These are phyloP conservation scores for Thraustotheca clavata DNA, from an alignment of 352 stramenopile genomes.

Conservation along the genomic window DNA sequence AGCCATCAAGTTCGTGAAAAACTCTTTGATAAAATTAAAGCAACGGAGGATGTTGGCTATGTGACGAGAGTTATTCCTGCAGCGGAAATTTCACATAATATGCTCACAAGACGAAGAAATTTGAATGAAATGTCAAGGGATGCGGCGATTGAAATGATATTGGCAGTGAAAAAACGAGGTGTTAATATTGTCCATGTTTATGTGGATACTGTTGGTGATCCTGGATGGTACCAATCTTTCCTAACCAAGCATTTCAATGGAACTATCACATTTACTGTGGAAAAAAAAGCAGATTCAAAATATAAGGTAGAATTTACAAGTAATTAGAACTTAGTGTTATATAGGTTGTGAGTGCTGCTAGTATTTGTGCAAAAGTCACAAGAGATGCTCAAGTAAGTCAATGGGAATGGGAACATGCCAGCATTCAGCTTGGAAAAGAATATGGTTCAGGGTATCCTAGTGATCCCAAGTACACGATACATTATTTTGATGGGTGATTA, in stretches of 20 bases:
- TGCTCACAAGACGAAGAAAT: constrained; percentile 85
- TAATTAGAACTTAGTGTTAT: background rate
- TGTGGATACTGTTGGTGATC: constrained; percentile 93
- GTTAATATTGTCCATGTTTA: constrained; percentile 85
- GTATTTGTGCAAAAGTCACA: constrained; percentile 91
- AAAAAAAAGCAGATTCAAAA: constrained; percentile 94
- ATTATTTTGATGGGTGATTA: background rate
- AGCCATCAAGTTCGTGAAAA: constrained; percentile 73
- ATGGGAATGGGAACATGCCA: constrained; percentile 84
- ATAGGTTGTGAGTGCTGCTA: constrained; percentile 85
- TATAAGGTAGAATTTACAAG: constrained; percentile 69
- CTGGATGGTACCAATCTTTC: constrained; percentile 85
- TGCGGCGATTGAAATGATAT: constrained; percentile 90
- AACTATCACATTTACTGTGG: constrained; percentile 90
- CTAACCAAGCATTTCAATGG: constrained; percentile 86
- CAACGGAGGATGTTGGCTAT: constrained; percentile 52
- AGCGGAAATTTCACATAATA: constrained; percentile 92
- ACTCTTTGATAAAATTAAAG: constrained; percentile 86
- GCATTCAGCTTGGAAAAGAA: constrained; percentile 50
- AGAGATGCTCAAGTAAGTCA: constrained; percentile 81
- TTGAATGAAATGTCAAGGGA: constrained; percentile 94
- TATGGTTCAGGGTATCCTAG: constrained; percentile 88
- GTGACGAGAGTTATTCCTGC: constrained; percentile 78
- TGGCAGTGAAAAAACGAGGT: constrained; percentile 76
- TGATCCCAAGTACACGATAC: constrained; percentile 75